Evolutionary conservation across 352 stramenopile genomes (phyloP), one percentile per base, ranked within the genome.

Genomic region (Phytophthora pseudosyringae): DNA sequence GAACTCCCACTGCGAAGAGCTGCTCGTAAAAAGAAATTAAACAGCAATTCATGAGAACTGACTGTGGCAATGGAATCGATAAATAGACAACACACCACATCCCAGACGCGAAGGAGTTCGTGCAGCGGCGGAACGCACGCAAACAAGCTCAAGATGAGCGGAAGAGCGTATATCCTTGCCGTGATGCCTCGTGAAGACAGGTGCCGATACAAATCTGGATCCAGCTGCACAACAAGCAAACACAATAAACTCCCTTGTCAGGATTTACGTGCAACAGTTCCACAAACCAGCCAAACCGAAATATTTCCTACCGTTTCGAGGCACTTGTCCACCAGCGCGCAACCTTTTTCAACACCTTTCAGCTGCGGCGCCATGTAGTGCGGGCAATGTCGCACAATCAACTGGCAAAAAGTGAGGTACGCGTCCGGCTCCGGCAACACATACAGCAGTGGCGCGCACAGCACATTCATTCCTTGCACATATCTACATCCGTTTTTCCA

Each of bases 381-480:
- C 35, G 92, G 92, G 59, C 91, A 95, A 70, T 98, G 91, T 25
- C 84, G 74, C 28, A 89, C 82, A 45, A 98, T 84, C 25, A 98
- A 75, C 47, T 89, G 79, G 50, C 88, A 89, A 54, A 98, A 98
- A n/a, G 83, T 93, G 46, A 89, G 86, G 64, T 97, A 98, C 16
- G 92, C 92, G 43, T 98, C 92, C 12, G 88, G 71, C 47, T 97
- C 92, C 3, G 91, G 88, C 74, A 98, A 82, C n/a, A 96, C 89
- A 64, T 96, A 98, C n/a, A 98, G 69, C 41, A 98, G 69, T 43
- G 91, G 89, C 11, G 88, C 91, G 54, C 87, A 96, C 15, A 98
- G 53, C 21, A 97, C 80, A 60, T 97, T 98, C 89, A 98, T 97
- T 40, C 91, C 91, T 65, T 98, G 92, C n/a, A 98, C 91, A 59